Conservation (phyloP, 257 asterid genomes). For the Solanum virginianum region DNA sequence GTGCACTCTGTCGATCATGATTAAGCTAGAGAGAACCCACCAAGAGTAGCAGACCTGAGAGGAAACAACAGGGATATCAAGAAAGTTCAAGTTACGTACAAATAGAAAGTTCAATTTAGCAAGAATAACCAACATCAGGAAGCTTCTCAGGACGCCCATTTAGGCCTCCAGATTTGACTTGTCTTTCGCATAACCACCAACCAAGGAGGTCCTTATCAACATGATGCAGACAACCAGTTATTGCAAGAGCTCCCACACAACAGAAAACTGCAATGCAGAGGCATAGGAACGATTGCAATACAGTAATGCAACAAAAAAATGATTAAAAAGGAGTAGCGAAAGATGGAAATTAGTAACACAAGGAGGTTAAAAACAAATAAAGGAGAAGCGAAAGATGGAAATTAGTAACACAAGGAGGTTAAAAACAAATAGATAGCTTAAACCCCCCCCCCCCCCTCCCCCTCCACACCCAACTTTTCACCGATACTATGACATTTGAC, state of each 20-base stretch:
- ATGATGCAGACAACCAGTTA: slow-evolving; percentile 73
- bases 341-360: background rate
- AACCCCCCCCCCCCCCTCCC: background rate
- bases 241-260: slow-evolving; percentile 89
- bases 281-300: background rate
- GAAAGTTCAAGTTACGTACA: background rate
- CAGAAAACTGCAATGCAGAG: slow-evolving; percentile 56
- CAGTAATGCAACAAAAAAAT: background rate
- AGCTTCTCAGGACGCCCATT: slow-evolving; percentile 99
- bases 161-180: slow-evolving; percentile 87
- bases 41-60: slow-evolving; percentile 91
- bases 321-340: background rate
- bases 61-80: background rate
- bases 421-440: background rate
- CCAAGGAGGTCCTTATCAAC: slow-evolving; percentile 95
- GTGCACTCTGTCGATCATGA: slow-evolving; percentile 82
- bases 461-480: background rate
- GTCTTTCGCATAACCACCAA: slow-evolving; percentile 96
- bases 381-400: background rate
- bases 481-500: background rate
- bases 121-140: slow-evolving; percentile 62
- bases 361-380: background rate
- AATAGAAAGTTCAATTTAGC: background rate
- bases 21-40: slow-evolving; percentile 96
- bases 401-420: background rate